Evolutionary conservation across 352 stramenopile genomes (phyloP), one percentile per base, ranked within the genome.

Genomic region (Elongisporangium anandrum): DNA sequence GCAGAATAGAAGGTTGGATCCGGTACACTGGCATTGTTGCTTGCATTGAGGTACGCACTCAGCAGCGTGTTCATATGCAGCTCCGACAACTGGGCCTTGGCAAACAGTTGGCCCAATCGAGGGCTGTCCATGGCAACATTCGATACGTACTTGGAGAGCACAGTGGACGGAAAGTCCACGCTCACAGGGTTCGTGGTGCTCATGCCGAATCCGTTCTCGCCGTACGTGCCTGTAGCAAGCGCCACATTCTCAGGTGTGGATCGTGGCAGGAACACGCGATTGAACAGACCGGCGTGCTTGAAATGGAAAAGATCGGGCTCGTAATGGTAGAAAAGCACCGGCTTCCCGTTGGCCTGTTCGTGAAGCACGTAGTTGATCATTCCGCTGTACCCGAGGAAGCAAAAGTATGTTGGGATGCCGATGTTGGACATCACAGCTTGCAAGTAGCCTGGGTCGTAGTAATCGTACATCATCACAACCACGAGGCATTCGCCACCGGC

Each of bases 311-410:
- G 22, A 41, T 85, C 77, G 8, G 79, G 79, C 61, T 85, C 56
- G 29, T 65, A 86, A 50, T 86, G 68, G 50, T 83, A 86, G 59
- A 89, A 89, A 1, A 84, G 21, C 21, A 87, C 73, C 1, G 66
- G 62, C 3, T 20, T 20, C 0, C 63, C 59, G 9, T 59, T 54
- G 4, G 45, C 19, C 47, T 75, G 70, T 24, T 58, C 62, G 1
- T 76, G 64, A 7, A 74, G 49, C 4, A 66, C 74, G 45, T 79
- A 57, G 7, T 34, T 29, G 16, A 48, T 2, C 24, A 57, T 17
- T 15, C 24, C 52, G 5, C 48, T 24, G 8, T 34, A 34, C 15
- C 52, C 52, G 19, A 57, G 41, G 19, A 48, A 57, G 29, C 52
- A 57, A 24, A 57, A 57, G 29, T 57, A 57, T 13, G 52, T 24